Percentiles rank a stretch among this genome's conserved stretches.
Conservation (phyloP, 2,329 filamentous ascomycete genomes). For the Albophoma yamanashiensis region DNA sequence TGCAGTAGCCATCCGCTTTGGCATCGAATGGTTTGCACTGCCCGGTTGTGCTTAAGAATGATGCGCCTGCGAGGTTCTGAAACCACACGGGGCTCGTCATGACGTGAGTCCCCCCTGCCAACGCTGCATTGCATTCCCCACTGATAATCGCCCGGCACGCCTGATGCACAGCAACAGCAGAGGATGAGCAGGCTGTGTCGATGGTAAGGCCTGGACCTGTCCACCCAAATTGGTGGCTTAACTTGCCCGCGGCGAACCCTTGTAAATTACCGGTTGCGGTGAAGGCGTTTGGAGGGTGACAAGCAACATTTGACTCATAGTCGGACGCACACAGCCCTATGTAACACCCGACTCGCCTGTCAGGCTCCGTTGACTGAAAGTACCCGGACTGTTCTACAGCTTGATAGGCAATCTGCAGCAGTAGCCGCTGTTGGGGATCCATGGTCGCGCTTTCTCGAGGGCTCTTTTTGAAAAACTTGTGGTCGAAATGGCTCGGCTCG, state of each 20-base stretch:
- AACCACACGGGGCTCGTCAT: slow-evolving; percentile 17
- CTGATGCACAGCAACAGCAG: slow-evolving; percentile 21
- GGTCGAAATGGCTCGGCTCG: slow-evolving; percentile 20
- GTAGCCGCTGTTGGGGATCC: slow-evolving; percentile 27
- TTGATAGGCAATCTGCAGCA: slow-evolving; percentile 30
- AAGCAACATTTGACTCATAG: slow-evolving; percentile 29
- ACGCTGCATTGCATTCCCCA: slow-evolving; percentile 19
- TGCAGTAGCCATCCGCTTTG: slow-evolving; percentile 37
- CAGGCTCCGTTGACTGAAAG: not conserved
- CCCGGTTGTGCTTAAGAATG: slow-evolving; percentile 18
- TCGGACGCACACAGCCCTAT: slow-evolving; percentile 23
- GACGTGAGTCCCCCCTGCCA: slow-evolving; percentile 29
- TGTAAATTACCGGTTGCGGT: slow-evolving; percentile 22
- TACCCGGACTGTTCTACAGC: slow-evolving; percentile 20
- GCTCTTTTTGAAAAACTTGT: slow-evolving; percentile 29
- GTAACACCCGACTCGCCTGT: slow-evolving; percentile 19
- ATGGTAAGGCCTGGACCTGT: slow-evolving; percentile 21
- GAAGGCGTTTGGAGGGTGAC: slow-evolving; percentile 24
- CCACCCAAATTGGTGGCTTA: slow-evolving; percentile 27
- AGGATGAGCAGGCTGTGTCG: slow-evolving; percentile 28
- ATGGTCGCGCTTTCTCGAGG: slow-evolving; percentile 22
- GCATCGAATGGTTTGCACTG: slow-evolving; percentile 22
- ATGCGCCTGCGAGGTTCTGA: slow-evolving; percentile 11
- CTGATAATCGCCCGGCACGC: slow-evolving; percentile 18
- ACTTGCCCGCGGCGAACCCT: slow-evolving; percentile 20